Base-by-base conservation (phyloP, 2,329 filamentous ascomycete species). In the Ceratocystis ficicola region DNA sequence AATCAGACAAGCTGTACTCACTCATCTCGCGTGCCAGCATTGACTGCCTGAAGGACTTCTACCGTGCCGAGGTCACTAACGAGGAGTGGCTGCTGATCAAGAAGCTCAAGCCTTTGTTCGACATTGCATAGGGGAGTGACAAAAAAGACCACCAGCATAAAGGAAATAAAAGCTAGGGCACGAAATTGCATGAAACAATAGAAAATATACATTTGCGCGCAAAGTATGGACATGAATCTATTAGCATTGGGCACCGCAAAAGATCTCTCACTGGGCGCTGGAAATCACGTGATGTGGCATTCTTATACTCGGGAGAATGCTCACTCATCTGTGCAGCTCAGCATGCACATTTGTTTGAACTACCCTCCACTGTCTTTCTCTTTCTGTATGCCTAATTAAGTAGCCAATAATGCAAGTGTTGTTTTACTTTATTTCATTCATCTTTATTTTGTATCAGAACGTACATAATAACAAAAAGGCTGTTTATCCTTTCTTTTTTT, bases 41-140 rank as follows among this genome's bases (percentile, higher is more conserved):
- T 75, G 90, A 99, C 77, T 91, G 87, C 7, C 83, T 99, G 70
- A 99, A 99, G 82, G 90, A 96, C 74, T 96, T 90, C 75, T 99
- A 96, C 79, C 83, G 92, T 66, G 79, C 85, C 67, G 92, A 96
- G 68, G 90, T 96, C 52, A 83, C 82, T 62, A 93, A 89, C 77
- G 94, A 97, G 10, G 94, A 99, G 78, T 99, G 94, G 94, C 81
- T 84, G 73, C 80, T 99, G 69, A 90, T 99, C 73, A 89, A 93
- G 77, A 95, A 96, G 82, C 80, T 99, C 74, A 99, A 99, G 84
- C 86, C 89, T 50, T 74, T 95, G 70, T 96, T 97, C 74, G 94
- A 97, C 76, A 88, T 96, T 76, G 81, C 81, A 72, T 91, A 82
- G 79, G 68, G 44, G 36, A 44, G n/a, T 41, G 59, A 32, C 10